Evolutionary conservation across 345 rosid genomes (phyloP).

Genomic region (Lepidium aucheri): DNA sequence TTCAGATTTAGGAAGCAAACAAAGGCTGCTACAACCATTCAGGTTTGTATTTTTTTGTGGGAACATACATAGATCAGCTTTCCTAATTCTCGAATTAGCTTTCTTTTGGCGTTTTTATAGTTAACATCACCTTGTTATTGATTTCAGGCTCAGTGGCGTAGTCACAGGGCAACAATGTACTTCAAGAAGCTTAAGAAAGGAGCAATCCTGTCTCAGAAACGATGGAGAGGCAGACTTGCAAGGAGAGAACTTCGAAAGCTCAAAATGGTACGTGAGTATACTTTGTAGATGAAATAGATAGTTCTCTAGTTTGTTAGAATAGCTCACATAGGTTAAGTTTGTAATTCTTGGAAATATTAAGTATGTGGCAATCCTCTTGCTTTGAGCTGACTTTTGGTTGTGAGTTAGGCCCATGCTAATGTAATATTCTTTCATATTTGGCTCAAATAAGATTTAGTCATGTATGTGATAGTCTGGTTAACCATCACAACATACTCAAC

Average conservation of each 20-base stretch:
- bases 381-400: too few relatives aligned
- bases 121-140: neutral
- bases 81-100: neutral
- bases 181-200: constrained; percentile 57
- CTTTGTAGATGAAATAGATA: neutral
- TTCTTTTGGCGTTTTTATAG: neutral
- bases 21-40: constrained; percentile 54
- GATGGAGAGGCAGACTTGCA: constrained; percentile 74
- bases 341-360: too few relatives aligned
- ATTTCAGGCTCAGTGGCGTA: constrained; percentile 60
- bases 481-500: neutral
- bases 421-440: neutral
- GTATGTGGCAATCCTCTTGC: too few relatives aligned
- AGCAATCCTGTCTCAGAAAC: constrained; percentile 48
- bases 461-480: too few relatives aligned
- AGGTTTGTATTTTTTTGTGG: constrained; percentile 32
- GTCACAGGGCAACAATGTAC: constrained; percentile 41
- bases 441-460: neutral
- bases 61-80: neutral
- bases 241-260: constrained; percentile 61
- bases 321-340: too few relatives aligned
- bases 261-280: constrained; percentile 43
- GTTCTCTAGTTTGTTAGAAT: neutral
- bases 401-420: too few relatives aligned
- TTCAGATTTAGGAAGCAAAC: constrained; percentile 51